Evolutionary conservation across 257 asterid genomes (phyloP).

Genomic region (Fraxinus excelsior): DNA sequence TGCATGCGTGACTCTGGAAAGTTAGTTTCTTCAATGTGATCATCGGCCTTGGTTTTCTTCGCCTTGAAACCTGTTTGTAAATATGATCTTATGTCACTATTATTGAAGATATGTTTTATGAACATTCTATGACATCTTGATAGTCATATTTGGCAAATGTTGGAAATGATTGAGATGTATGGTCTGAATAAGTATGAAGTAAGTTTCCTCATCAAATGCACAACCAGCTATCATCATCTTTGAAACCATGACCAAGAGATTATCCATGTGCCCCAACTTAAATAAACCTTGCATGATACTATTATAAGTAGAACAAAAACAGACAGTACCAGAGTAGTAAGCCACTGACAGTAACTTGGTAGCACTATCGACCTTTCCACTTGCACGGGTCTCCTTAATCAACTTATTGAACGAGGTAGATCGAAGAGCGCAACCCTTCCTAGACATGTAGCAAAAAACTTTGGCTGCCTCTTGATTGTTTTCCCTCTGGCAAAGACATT

Average conservation of each 20-base stretch:
- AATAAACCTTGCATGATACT: conserved; percentile 53
- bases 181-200: conserved; percentile 48
- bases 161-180: too few species aligned
- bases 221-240: conserved; percentile 62
- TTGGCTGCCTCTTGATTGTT: conserved; percentile 50
- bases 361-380: conserved; percentile 44
- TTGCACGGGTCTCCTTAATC: conserved; percentile 47
- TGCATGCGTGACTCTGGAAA: too few species aligned
- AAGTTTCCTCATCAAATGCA: conserved; percentile 48
- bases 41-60: too few species aligned
- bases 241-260: conserved; percentile 45
- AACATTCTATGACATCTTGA: too few species aligned
- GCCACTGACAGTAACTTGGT: conserved; percentile 45
- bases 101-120: too few species aligned
- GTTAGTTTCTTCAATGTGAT: too few species aligned
- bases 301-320: conserved; percentile 40
- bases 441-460: conserved; percentile 61
- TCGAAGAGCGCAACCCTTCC: conserved; percentile 41
- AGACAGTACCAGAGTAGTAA: conserved; percentile 30
- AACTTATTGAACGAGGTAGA: conserved; percentile 46
- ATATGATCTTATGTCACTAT: too few species aligned
- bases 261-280: conserved; percentile 30
- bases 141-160: too few species aligned
- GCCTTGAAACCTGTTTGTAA: too few species aligned
- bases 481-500: conserved; percentile 50